Conservation (phyloP, 768 basidiomycete genomes). For the Tephrocybe sp. region DNA sequence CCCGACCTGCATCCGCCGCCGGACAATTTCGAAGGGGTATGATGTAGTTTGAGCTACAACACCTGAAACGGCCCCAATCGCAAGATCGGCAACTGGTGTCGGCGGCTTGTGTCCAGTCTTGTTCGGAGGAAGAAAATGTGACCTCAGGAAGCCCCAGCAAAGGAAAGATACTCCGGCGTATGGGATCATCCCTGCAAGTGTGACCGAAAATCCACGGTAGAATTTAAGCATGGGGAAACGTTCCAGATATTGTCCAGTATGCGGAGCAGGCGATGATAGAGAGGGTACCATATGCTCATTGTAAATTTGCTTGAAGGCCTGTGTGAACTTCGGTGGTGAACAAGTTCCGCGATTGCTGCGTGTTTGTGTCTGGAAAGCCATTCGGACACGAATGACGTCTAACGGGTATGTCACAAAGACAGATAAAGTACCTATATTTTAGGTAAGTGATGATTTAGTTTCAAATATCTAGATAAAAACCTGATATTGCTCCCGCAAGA, state of each 20-base stretch:
- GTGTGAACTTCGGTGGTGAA: constrained; percentile 48
- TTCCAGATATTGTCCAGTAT: constrained; percentile 40
- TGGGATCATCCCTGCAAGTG: constrained; percentile 88
- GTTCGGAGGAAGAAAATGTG: constrained; percentile 50
- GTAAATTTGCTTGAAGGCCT: constrained; percentile 66
- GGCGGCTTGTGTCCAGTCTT: constrained; percentile 34
- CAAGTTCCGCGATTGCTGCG: constrained; percentile 20
- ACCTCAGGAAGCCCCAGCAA: constrained; percentile 78
- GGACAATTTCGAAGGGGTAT: constrained; percentile 92
- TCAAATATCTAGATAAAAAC: constrained; percentile 38
- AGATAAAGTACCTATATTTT: constrained; percentile 67
- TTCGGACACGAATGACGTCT: constrained; percentile 91
- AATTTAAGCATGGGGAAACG: constrained; percentile 81
- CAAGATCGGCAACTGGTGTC: constrained; percentile 62
- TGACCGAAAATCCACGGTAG: constrained; percentile 96
- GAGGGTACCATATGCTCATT: constrained; percentile 48
- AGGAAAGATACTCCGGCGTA: constrained; percentile 96
- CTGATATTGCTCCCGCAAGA: constrained; percentile 83
- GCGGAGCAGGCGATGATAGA: constrained; percentile 18
- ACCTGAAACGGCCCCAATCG: constrained; percentile 84
- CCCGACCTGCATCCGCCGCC: constrained; percentile 93
- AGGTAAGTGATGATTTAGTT: not conserved
- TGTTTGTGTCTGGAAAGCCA: constrained; percentile 77
- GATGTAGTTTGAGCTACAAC: constrained; percentile 83
- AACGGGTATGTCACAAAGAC: constrained; percentile 94